These are phyloP conservation scores for Anethum foeniculum DNA, from an alignment of 140 eudicot species.

Conservation along the genomic window DNA sequence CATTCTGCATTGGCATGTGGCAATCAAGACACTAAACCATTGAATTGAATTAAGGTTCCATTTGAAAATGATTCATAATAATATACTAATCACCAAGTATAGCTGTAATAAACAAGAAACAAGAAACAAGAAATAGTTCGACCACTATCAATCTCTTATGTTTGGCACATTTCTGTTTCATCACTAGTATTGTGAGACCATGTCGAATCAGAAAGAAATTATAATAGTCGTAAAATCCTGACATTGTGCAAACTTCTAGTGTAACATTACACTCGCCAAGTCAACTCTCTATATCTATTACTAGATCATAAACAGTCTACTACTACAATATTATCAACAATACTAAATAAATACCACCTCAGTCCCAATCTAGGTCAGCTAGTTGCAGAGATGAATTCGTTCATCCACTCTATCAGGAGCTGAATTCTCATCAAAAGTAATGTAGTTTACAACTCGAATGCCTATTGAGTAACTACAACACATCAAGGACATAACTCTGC, in stretches of 20 bases:
- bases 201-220: not conserved
- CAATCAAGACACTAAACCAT: not conserved
- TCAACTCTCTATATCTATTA: not conserved
- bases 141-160: not conserved
- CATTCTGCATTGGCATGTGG: not conserved
- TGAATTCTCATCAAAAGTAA: not conserved
- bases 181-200: not conserved
- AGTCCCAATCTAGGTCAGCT: not conserved
- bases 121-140: not conserved
- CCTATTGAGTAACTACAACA: constrained; percentile 12
- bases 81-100: not conserved
- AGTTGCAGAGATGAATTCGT: not conserved
- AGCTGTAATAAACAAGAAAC: not conserved
- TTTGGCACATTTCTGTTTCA: not conserved
- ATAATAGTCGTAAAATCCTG: not conserved
- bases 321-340: constrained; percentile 14
- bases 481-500: not conserved
- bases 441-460: constrained; percentile 3
- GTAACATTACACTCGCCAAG: not conserved
- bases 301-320: constrained; percentile 6
- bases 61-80: not conserved
- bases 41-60: not conserved
- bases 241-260: not conserved
- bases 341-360: not conserved
- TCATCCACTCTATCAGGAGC: not conserved